Conservation (phyloP, 345 rosid species). For the Sisymbrium irio region DNA sequence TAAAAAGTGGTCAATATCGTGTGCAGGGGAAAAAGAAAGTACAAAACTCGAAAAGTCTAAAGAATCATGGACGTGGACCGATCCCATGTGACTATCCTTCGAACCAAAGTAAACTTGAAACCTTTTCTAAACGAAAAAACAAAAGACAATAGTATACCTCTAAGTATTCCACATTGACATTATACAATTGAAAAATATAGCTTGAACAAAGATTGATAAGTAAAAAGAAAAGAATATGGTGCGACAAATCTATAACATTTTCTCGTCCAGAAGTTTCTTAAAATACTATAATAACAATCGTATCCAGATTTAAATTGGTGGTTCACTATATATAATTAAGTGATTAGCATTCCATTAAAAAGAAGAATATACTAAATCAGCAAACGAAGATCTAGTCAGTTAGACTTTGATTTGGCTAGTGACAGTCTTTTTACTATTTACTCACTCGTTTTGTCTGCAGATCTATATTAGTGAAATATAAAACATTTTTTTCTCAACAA, state of each 20-base stretch:
- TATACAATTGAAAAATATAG: background rate
- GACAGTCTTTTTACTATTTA: conserved; percentile 12
- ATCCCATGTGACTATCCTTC: conserved; percentile 33
- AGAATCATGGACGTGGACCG: conserved; percentile 32
- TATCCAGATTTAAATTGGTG: background rate
- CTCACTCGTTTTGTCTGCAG: conserved; percentile 12
- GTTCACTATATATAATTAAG: background rate
- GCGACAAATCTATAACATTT: background rate
- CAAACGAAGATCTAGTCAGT: too few species aligned
- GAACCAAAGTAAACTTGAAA: conserved; percentile 28
- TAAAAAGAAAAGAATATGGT: background rate
- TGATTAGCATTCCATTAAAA: too few species aligned
- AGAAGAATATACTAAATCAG: too few species aligned
- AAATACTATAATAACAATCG: background rate
- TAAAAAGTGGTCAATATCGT: conserved; percentile 31
- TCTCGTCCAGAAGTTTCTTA: background rate
- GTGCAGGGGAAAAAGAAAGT: conserved; percentile 19
- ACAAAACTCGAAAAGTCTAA: conserved; percentile 5
- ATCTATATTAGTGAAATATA: too few species aligned
- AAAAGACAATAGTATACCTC: background rate
- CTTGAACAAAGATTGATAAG: background rate
- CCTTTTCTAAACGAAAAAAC: background rate
- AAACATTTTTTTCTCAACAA: too few species aligned
- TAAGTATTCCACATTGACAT: conserved; percentile 18
- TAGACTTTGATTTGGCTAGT: background rate